Percentiles rank a stretch among this genome's conserved stretches.
Conservation (phyloP, 1,284 basidiomycete genomes). For the Sporisorium scitamineum region DNA sequence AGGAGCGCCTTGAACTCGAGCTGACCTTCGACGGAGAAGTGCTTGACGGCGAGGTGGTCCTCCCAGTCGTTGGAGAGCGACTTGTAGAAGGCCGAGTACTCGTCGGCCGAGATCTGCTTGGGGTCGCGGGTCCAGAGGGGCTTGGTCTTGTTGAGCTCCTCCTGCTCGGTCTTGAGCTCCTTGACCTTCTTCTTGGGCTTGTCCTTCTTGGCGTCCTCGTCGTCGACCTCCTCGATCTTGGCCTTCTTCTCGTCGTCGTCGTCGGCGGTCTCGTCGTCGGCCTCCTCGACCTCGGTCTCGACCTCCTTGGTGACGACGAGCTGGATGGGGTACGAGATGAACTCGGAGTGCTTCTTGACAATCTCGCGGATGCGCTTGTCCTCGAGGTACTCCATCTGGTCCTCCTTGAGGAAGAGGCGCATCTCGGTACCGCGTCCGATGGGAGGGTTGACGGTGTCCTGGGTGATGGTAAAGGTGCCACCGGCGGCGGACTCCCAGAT, state of each 20-base stretch:
- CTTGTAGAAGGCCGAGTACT: slow-evolving; percentile 99
- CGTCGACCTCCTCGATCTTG: slow-evolving; percentile 83
- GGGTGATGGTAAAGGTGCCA: slow-evolving; percentile 99
- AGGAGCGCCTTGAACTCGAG: slow-evolving; percentile 99
- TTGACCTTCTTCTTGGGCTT: slow-evolving; percentile 92
- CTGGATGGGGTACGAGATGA: slow-evolving; percentile 99
- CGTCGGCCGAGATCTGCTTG: slow-evolving; percentile 88
- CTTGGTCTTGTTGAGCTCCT: slow-evolving; percentile 99
- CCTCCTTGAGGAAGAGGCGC: slow-evolving; percentile 96
- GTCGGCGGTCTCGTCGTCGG: slow-evolving; percentile 73
- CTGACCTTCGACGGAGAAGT: slow-evolving; percentile 99
- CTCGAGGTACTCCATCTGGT: slow-evolving; percentile 98
- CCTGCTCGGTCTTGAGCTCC: slow-evolving; percentile 76
- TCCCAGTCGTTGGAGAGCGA: slow-evolving; percentile 99
- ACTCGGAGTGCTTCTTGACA: slow-evolving; percentile 99
- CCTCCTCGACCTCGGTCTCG: slow-evolving; percentile 89
- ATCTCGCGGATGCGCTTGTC: slow-evolving; percentile 99
- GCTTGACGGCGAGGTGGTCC: slow-evolving; percentile 98
- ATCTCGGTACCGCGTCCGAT: slow-evolving; percentile 96
- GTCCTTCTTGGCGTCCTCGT: slow-evolving; percentile 78
- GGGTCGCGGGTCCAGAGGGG: slow-evolving; percentile 99
- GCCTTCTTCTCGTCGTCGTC: slow-evolving; percentile 79
- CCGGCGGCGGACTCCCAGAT: slow-evolving; percentile 99
- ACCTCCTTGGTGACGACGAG: slow-evolving; percentile 99
- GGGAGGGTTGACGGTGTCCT: slow-evolving; percentile 86